Percentiles rank a stretch among this genome's conserved stretches.
Conservation (phyloP, 176 grass and related monocot genomes). For the Bothriochloa decipiens region DNA sequence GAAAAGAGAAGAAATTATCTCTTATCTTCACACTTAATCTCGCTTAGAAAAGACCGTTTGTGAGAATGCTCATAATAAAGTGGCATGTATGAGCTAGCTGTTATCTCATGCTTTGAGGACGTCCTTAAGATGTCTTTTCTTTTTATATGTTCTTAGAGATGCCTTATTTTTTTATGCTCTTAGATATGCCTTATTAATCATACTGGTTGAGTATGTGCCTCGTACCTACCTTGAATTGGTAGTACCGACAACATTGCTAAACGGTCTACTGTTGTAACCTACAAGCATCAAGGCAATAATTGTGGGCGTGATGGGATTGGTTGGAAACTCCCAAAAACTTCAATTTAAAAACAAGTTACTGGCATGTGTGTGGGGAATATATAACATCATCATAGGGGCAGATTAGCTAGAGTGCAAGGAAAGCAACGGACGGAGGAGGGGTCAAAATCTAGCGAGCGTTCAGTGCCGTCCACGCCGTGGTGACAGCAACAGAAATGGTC, state of each 20-base stretch:
- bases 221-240: constrained; percentile 24
- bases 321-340: constrained; percentile 25
- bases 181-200: neutral
- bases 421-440: constrained; percentile 33
- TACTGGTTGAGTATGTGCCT: neutral
- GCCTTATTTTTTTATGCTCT: too few species aligned
- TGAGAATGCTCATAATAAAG: too few species aligned
- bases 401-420: constrained; percentile 54
- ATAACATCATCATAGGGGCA: neutral
- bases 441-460: neutral
- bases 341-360: neutral
- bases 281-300: constrained; percentile 29
- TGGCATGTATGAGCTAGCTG: too few species aligned
- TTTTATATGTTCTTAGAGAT: too few species aligned
- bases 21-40: too few species aligned
- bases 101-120: too few species aligned
- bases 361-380: neutral
- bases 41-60: too few species aligned
- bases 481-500: constrained; percentile 26
- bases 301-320: constrained; percentile 47
- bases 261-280: neutral
- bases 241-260: neutral
- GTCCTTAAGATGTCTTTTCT: too few species aligned
- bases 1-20: too few species aligned
- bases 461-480: constrained; percentile 46